Evolutionary conservation across 768 basidiomycete species (phyloP), one percentile per base, ranked within the genome.

Genomic region (Auricularia sp.): DNA sequence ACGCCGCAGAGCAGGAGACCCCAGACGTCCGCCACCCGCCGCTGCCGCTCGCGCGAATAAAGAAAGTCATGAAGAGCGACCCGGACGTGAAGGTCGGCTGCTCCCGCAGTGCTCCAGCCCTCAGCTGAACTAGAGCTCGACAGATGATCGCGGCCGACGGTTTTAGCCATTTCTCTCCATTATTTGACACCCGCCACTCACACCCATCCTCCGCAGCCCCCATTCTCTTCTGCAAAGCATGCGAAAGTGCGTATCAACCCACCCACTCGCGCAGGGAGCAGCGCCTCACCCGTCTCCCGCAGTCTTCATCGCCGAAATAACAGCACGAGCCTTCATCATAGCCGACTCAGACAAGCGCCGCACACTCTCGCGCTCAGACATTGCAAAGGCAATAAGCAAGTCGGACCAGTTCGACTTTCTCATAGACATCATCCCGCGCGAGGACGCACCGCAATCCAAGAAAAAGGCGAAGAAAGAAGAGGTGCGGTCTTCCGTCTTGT

Each of bases 41-140:
- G 5, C 79, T 98, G 11, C 96, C 96, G 3, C 79, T 99, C 36
- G 97, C 97, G 18, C 80, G 97, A 73, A 97, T 98, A 71, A 98
- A 98, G 81, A 98, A 98, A 75, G 96, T 98, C 64, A 97, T 98
- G 92, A 98, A 98, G 81, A 95, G 90, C 74, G 93, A 94, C 77
- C 91, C 93, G 3, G 93, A 95, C 70, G 93, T 98, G 67, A 94
- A 94, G 84, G 93, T 96, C 72, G 39, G 39, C 39, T 2, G 39
- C 8, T 42, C 8, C 39, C 39, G 39, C 39, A 14, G 7, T 72
- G 56, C 62, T 53, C 53, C 61, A 58, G 53, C 16, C 59, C 61
- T 60, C 10, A 58, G 39, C 36, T 61, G 33, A 21, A 29, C 42
- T 54, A 3, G 18, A 47, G 62, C 64, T 47, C 43, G 36, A 7